A percentile compares a stretch with the other conserved stretches of the same genome.
Conservation (phyloP, 1,284 basidiomycete genomes). For the Mycosarcoma mackinlayi region DNA sequence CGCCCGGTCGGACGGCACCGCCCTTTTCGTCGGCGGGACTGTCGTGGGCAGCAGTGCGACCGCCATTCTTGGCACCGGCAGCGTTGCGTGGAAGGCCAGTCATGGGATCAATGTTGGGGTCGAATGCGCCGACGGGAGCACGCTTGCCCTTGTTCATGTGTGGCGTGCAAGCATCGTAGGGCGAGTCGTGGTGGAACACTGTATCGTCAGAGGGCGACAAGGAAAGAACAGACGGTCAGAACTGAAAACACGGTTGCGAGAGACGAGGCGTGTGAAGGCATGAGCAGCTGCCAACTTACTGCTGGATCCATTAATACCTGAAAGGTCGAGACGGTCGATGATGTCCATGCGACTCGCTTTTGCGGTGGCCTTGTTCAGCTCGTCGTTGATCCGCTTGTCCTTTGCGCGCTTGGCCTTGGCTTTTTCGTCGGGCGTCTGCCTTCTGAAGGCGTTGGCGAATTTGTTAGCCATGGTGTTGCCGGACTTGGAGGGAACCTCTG, state of each 20-base stretch:
- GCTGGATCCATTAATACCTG: slow-evolving; percentile 60
- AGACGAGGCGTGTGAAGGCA: not conserved
- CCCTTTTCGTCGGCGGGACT: slow-evolving; percentile 31
- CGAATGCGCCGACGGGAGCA: slow-evolving; percentile 65
- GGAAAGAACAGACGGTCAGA: not conserved
- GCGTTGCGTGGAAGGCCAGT: slow-evolving; percentile 49
- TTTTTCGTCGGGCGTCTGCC: slow-evolving; percentile 56
- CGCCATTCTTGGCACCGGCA: slow-evolving; percentile 21
- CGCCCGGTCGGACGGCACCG: slow-evolving; percentile 20
- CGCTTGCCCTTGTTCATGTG: slow-evolving; percentile 58
- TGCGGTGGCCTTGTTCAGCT: slow-evolving; percentile 42
- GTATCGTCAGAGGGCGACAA: not conserved
- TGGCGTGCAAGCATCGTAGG: slow-evolving; percentile 65
- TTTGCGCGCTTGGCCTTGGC: slow-evolving; percentile 49
- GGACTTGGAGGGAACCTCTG: slow-evolving; percentile 24
- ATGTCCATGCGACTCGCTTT: slow-evolving; percentile 60
- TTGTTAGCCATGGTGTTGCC: slow-evolving; percentile 46
- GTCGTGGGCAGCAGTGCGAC: slow-evolving; percentile 7
- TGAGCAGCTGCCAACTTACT: slow-evolving; percentile 22
- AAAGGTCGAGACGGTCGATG: slow-evolving; percentile 65
- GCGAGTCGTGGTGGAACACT: slow-evolving; percentile 68
- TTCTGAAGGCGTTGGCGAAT: slow-evolving; percentile 56
- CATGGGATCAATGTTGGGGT: slow-evolving; percentile 62
- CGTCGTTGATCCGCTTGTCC: slow-evolving; percentile 50
- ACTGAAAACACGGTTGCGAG: not conserved